Evolutionary conservation across 768 basidiomycete species (phyloP).

Genomic region (Tulasnella sp.): DNA sequence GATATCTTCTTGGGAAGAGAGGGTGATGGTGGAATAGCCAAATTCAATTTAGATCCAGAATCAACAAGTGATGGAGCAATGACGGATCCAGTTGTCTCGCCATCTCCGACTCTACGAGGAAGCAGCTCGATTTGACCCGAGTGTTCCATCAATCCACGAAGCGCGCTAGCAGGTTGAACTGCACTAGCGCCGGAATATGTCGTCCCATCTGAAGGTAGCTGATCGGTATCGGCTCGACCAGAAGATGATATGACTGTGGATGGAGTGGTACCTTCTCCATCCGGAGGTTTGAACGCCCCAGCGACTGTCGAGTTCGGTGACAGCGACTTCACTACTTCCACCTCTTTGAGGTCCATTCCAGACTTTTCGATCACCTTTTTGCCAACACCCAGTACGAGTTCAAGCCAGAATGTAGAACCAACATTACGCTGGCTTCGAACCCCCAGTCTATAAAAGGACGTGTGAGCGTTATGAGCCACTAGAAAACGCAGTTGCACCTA

Average conservation of each 20-base stretch:
- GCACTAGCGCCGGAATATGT: too few species aligned
- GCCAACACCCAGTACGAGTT: constrained; percentile 35
- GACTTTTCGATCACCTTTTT: constrained; percentile 13
- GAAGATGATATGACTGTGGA: constrained; percentile 4
- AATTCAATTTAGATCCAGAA: too few species aligned
- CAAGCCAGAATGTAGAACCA: constrained; percentile 85
- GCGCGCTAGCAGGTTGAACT: constrained; percentile 2
- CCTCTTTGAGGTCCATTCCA: neutral
- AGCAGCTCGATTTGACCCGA: constrained; percentile 9
- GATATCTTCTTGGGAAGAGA: too few species aligned
- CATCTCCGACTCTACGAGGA: too few species aligned
- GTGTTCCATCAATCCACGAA: constrained; percentile 13
- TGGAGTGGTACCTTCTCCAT: constrained; percentile 8
- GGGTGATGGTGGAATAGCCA: too few species aligned
- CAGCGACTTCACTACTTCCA: constrained; percentile 6
- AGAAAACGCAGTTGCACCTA: neutral
- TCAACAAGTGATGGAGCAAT: too few species aligned
- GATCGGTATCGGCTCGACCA: neutral
- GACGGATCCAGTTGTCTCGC: too few species aligned
- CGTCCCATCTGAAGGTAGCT: neutral
- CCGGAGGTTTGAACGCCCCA: constrained; percentile 13
- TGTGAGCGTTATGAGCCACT: neutral
- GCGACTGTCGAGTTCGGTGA: neutral
- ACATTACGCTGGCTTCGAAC: constrained; percentile 28
- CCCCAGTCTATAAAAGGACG: constrained; percentile 34